Conservation (phyloP, 2,329 filamentous ascomycete species). For the Aspergillus amoenus region DNA sequence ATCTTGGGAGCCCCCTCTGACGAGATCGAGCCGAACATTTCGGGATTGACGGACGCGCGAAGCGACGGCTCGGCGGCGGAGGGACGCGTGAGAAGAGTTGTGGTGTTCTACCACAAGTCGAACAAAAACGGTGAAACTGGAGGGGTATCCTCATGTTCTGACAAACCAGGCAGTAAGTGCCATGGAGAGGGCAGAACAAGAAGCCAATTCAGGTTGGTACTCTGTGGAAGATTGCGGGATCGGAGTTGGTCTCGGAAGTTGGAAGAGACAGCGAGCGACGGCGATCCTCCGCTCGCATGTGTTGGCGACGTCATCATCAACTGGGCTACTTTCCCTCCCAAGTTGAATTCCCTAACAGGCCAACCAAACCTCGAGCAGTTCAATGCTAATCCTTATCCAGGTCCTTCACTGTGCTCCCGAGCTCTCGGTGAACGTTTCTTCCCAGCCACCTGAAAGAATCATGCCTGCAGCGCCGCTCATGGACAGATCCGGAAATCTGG, state of each 20-base stretch:
- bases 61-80: constrained; percentile 32
- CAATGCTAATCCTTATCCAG: background rate
- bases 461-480: background rate
- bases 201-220: background rate
- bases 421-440: background rate
- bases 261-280: background rate
- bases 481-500: background rate
- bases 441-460: background rate
- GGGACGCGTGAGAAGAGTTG: constrained; percentile 31
- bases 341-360: background rate
- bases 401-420: background rate
- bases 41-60: constrained; percentile 24
- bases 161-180: constrained; percentile 16
- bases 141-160: constrained; percentile 52
- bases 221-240: background rate
- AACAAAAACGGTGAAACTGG: constrained; percentile 51
- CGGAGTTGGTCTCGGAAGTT: background rate
- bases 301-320: constrained; percentile 17
- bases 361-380: background rate
- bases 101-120: constrained; percentile 42
- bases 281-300: constrained; percentile 13
- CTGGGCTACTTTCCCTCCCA: background rate
- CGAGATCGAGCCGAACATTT: constrained; percentile 15
- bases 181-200: constrained; percentile 1
- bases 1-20: constrained; percentile 24